phyloP scores from a whole-genome alignment of 208 protist species.

The Naegleria lovaniensis region DNA sequence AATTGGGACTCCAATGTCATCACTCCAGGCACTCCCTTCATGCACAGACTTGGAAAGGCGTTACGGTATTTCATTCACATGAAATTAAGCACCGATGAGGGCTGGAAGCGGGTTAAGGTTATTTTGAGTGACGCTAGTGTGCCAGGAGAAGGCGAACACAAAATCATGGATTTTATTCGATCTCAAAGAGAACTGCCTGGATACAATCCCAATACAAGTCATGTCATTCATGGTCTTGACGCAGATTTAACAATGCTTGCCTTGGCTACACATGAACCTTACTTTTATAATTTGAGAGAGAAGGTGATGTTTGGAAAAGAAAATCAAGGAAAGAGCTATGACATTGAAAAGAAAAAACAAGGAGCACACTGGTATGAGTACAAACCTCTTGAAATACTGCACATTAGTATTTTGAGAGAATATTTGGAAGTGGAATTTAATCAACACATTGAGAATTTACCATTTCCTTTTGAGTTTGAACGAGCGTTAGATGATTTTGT shows the following conservation, averaged over 20 bases:
- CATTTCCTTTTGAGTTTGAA: slow-evolving; percentile 66
- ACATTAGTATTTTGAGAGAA: slow-evolving; percentile 86
- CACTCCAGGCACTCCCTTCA: slow-evolving; percentile 96
- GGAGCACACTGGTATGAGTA: slow-evolving; percentile 60
- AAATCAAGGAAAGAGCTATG: slow-evolving; percentile 51
- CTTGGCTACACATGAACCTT: slow-evolving; percentile 86
- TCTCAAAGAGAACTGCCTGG: slow-evolving; percentile 71
- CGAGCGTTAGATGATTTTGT: slow-evolving; percentile 92
- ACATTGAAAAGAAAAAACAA: slow-evolving; percentile 61
- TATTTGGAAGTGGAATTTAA: slow-evolving; percentile 83
- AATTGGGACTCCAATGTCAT: slow-evolving; percentile 90
- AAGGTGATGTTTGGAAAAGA: slow-evolving; percentile 62
- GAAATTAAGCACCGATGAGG: slow-evolving; percentile 76
- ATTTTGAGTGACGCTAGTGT: slow-evolving; percentile 86
- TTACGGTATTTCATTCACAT: slow-evolving; percentile 89
- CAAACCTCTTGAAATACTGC: slow-evolving; percentile 46
- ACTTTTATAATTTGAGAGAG: slow-evolving; percentile 94
- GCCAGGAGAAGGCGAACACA: slow-evolving; percentile 98
- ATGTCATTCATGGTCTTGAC: slow-evolving; percentile 97
- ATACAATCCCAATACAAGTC: slow-evolving; percentile 86
- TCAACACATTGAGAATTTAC: slow-evolving; percentile 46
- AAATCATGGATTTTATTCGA: slow-evolving; percentile 99
- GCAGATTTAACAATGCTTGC: slow-evolving; percentile 96
- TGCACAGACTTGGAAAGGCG: slow-evolving; percentile 79
- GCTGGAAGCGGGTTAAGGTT: slow-evolving; percentile 83